These are phyloP conservation scores for Dactylellina drechsleri DNA, from an alignment of 2,329 filamentous ascomycete genomes.

Conservation along the genomic window DNA sequence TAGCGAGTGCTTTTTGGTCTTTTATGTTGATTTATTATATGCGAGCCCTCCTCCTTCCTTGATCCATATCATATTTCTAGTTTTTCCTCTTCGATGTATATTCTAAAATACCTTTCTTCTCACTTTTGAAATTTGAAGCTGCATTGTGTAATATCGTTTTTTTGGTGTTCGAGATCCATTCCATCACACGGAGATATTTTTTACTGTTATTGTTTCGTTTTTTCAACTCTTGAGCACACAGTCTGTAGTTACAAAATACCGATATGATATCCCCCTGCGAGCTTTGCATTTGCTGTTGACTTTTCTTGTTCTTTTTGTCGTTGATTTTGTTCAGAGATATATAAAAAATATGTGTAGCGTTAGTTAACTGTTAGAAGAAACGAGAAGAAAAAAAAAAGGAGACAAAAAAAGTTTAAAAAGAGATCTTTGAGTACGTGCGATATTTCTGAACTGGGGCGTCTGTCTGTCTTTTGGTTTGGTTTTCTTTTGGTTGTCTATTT, in stretches of 20 bases:
- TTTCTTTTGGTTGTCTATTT: too few species aligned
- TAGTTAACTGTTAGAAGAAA: too few species aligned
- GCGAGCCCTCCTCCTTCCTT: slow-evolving; percentile 11
- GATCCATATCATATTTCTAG: slow-evolving; percentile 8
- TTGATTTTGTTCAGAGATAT: too few species aligned
- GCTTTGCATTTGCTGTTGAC: slow-evolving; percentile 1
- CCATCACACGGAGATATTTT: neutral
- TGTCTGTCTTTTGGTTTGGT: too few species aligned
- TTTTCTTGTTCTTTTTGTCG: too few species aligned
- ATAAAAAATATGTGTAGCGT: too few species aligned
- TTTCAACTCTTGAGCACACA: too few species aligned
- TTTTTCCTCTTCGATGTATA: slow-evolving; percentile 31
- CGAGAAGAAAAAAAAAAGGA: too few species aligned
- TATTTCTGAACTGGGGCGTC: too few species aligned
- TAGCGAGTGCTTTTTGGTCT: slow-evolving; percentile 37
- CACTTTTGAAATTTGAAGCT: neutral
- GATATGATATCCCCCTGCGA: slow-evolving; percentile 19
- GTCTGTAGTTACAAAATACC: neutral
- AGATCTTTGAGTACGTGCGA: too few species aligned
- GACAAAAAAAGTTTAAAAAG: too few species aligned
- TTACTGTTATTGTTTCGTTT: too few species aligned
- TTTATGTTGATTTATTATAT: slow-evolving; percentile 18
- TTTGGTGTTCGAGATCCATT: slow-evolving; percentile 4
- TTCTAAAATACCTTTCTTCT: slow-evolving; percentile 29
- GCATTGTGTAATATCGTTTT: slow-evolving; percentile 26